These are phyloP conservation scores for Trifolium subterraneum DNA, from an alignment of 306 rosid species.

Conservation along the genomic window DNA sequence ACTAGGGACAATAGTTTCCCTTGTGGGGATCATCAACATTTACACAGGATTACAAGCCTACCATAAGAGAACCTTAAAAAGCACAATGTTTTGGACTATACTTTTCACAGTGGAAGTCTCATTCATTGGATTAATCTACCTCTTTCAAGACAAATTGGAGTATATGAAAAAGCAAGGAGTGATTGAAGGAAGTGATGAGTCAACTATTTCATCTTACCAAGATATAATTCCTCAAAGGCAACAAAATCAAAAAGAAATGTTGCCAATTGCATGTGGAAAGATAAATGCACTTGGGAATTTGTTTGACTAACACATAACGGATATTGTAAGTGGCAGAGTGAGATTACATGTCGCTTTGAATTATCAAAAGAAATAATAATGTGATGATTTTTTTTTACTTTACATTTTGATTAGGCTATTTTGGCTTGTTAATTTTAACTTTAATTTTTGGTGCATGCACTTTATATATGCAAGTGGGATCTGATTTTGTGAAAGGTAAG, in stretches of 20 bases:
- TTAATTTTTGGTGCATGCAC: slow-evolving; percentile 66
- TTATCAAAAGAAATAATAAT: too few relatives aligned
- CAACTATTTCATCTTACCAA: slow-evolving; percentile 47
- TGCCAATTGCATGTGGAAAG: slow-evolving; percentile 71
- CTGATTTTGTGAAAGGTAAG: slow-evolving; percentile 27
- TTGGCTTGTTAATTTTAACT: slow-evolving; percentile 44
- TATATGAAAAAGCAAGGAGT: slow-evolving; percentile 79
- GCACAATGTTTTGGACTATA: slow-evolving; percentile 76
- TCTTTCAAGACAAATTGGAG: slow-evolving; percentile 86
- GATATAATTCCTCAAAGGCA: slow-evolving; percentile 49
- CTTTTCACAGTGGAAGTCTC: slow-evolving; percentile 79
- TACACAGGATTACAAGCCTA: slow-evolving; percentile 86
- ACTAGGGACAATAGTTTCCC: slow-evolving; percentile 72
- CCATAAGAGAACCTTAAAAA: slow-evolving; percentile 65
- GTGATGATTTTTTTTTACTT: not conserved
- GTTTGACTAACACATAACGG: slow-evolving; percentile 60
- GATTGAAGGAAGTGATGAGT: slow-evolving; percentile 50
- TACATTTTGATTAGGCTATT: slow-evolving; percentile 12
- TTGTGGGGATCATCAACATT: slow-evolving; percentile 78
- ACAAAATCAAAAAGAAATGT: slow-evolving; percentile 57
- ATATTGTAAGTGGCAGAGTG: not conserved
- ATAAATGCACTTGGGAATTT: slow-evolving; percentile 81
- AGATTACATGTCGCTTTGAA: not conserved
- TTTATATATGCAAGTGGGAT: slow-evolving; percentile 40
- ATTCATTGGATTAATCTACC: slow-evolving; percentile 69